Conservation (phyloP, 2,329 filamentous ascomycete genomes). For the Arthrobotrys pseudoclavata region DNA sequence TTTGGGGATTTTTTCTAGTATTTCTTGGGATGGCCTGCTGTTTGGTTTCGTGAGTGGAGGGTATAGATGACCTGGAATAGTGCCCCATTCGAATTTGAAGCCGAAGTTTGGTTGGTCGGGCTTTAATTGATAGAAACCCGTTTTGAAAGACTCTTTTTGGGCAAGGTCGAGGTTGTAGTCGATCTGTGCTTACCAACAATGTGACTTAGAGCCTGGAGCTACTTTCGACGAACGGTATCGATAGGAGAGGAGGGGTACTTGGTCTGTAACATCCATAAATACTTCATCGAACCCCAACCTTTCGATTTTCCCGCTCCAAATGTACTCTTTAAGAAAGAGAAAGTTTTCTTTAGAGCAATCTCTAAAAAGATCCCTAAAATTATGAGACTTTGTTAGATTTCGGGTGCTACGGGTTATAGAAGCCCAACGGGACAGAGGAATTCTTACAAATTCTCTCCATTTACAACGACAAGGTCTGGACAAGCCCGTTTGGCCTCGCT, state of each 20-base stretch:
- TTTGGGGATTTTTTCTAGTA: slow-evolving; percentile 68
- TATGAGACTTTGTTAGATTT: background rate
- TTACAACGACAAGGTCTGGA: slow-evolving; percentile 85
- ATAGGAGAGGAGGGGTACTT: slow-evolving; percentile 10
- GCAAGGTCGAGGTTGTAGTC: slow-evolving; percentile 77
- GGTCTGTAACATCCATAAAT: slow-evolving; percentile 85
- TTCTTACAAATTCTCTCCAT: slow-evolving; percentile 82
- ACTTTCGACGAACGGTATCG: too few relatives aligned
- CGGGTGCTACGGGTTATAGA: background rate
- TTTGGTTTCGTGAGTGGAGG: slow-evolving; percentile 65
- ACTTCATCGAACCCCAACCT: slow-evolving; percentile 92
- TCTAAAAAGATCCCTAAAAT: slow-evolving; percentile 75
- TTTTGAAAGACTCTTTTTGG: slow-evolving; percentile 72
- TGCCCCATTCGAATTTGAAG: slow-evolving; percentile 81
- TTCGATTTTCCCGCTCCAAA: slow-evolving; percentile 84
- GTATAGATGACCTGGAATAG: slow-evolving; percentile 75
- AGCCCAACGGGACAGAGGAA: background rate
- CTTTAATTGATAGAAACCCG: slow-evolving; percentile 82
- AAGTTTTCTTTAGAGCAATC: slow-evolving; percentile 87
- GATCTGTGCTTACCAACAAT: slow-evolving; percentile 70
- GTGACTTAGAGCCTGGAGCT: background rate
- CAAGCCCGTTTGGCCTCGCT: slow-evolving; percentile 83
- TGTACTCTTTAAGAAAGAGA: slow-evolving; percentile 77
- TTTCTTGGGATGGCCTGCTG: slow-evolving; percentile 60
- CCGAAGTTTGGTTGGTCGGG: slow-evolving; percentile 81